Percentiles rank a stretch among this genome's conserved stretches.
phyloP scores from a whole-genome alignment of 1,284 basidiomycete species.

The Trichosporon faecale region DNA sequence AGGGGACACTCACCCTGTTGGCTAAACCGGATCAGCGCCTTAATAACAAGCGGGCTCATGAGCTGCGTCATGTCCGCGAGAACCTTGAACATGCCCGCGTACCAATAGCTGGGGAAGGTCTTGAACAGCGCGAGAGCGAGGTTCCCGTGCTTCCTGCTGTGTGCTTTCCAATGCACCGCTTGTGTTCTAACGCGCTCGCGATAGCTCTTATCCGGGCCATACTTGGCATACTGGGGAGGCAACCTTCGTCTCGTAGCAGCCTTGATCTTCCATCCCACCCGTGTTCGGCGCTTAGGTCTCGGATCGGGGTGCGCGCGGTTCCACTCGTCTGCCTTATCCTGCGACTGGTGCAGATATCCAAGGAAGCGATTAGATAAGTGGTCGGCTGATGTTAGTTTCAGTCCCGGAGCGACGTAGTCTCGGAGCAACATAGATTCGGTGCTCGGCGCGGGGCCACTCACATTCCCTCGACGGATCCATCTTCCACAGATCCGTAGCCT shows the following conservation, averaged over 20 bases:
- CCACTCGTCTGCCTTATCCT: constrained; percentile 39
- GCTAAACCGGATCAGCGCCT: constrained; percentile 67
- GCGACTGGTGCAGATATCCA: constrained; percentile 31
- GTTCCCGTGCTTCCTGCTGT: constrained; percentile 55
- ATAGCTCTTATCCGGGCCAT: constrained; percentile 23
- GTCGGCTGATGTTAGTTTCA: constrained; percentile 52
- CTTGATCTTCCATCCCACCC: constrained; percentile 56
- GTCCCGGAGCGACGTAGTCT: neutral
- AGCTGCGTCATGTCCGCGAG: constrained; percentile 56
- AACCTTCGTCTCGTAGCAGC: constrained; percentile 39
- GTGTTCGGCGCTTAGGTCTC: constrained; percentile 54
- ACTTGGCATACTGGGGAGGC: constrained; percentile 20
- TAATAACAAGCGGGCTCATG: constrained; percentile 65
- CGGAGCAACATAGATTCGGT: too few relatives aligned
- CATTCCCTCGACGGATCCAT: constrained; percentile 56
- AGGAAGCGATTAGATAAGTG: constrained; percentile 55
- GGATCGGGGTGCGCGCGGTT: constrained; percentile 33
- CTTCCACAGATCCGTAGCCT: constrained; percentile 69
- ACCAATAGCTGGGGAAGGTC: constrained; percentile 68
- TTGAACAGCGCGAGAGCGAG: constrained; percentile 69
- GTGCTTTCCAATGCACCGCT: constrained; percentile 30
- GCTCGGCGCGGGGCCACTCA: too few relatives aligned
- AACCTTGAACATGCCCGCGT: constrained; percentile 58
- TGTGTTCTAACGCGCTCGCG: neutral
- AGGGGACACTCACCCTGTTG: constrained; percentile 55